Evolutionary conservation across 2,329 filamentous ascomycete genomes (phyloP), one percentile per base, ranked within the genome.

Genomic region (Penicillium palitans): DNA sequence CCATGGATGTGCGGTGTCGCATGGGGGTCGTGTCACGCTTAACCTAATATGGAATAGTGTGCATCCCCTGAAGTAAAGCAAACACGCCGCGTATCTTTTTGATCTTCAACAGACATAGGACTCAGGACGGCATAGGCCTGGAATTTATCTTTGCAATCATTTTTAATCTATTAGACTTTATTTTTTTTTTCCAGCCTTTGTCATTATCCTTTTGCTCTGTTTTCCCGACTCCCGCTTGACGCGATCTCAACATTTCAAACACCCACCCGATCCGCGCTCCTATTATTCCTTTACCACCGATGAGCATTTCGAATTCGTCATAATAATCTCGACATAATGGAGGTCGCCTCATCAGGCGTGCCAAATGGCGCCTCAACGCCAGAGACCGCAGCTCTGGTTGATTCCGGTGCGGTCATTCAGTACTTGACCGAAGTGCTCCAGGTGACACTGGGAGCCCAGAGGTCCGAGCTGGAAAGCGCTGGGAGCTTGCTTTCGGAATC

Each of bases 401-500:
- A 92, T 69, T 85, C 89, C n/a, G 80, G 79, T 63, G 79, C 84
- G 66, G 82, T 93, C 52, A 81, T 93, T 64, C 87, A 92, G 59
- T 87, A 93, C 75, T 80, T 93, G 61, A 82, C 83, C 40, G 82
- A 86, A 59, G 84, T 93, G 58, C 84, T 91, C 66, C 83, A 87
- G 74, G 84, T 90, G 58, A 89, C 89, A 63, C 83, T 93, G 48
- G 90, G 90, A 65, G 89, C 90, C 67, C 85, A 85, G 57, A 86
- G 87, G 71, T 82, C 86, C 62, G 93, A 99, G 72, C 85, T 99
- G 55, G 87, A 93, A 74, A 84, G 85, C 63, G 80, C 87, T 17
- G 92, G 90, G 62, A 97, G 91, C 79, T 81, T 99, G 76, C 82
- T 99, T 61, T 91, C 92, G 58, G 82, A 87, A 69, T 77, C 82